Base-by-base conservation (phyloP, 495 filamentous ascomycete species). In the Tirmania nivea region DNA sequence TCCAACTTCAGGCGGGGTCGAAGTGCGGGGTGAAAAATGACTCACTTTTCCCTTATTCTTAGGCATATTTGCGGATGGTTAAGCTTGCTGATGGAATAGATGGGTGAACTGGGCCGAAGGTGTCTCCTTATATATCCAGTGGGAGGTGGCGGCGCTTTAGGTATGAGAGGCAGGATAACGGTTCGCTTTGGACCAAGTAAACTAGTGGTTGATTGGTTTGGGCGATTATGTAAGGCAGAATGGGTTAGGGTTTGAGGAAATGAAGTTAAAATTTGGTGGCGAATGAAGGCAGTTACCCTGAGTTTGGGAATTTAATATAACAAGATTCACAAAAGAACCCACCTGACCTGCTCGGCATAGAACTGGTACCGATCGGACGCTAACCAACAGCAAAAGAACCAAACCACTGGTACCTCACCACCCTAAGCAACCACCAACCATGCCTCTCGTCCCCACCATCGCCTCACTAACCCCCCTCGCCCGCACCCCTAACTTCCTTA, bases 11-110 rank as follows among this genome's bases (percentile, higher is more conserved):
- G 1, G n/a, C 1, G 5, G 12, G 20, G 48, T 19, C 11, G 11
- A 50, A 50, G 6, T 45, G 12, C 39, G 12, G n/a, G 48, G n/a
- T 11, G 7, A 5, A 31, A 50, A 19, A 50, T 52, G 10, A 66
- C 80, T 63, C 78, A 92, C 86, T 70, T 93, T 94, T 81, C 86
- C 86, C 80, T 94, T 94, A 66, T 94, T 94, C 85, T 94, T 94
- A 66, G 86, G 86, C 86, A 94, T 94, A 58, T 69, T 77, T 75
- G 66, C 61, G 56, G 54, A 48, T 51, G 47, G 54, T 54, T 50
- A 7, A 3, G 25, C 7, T 31, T 31, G 7, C n/a, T n/a, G n/a
- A n/a, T n/a, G n/a, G n/a, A n/a, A n/a, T 7, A 31, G 25, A 31
- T 31, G 25, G 25, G 25, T 5, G 25, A 31, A 7, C 25, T 31